Evolutionary conservation across 257 asterid genomes (phyloP), one percentile per base, ranked within the genome.

Genomic region (Przewalskia tangutica): DNA sequence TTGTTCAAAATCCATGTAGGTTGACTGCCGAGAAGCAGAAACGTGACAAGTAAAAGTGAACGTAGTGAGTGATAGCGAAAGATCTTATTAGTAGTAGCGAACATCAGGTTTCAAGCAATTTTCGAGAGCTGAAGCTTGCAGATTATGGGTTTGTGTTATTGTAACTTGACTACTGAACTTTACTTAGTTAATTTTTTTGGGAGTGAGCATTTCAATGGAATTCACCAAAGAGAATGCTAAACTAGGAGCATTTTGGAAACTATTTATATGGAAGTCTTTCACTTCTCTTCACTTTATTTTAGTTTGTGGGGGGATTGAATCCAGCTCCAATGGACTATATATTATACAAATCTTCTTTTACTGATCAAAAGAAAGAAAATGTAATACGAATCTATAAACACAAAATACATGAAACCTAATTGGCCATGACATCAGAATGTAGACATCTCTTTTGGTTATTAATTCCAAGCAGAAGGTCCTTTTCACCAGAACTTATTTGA

Each of bases 391-490:
- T 12, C n/a, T 71, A 13, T 46, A 46, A 44, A 10, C 40, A 11
- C 59, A 20, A 46, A 71, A 48, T 46, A 71, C 20, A 18, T 71
- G 40, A 46, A 71, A 44, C 78, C 78, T 18, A 71, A 71, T 10
- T 71, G 59, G 40, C 32, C 18, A 46, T 20, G 40, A 48, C 58
- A 18, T 46, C 56, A 20, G 40, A 5, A 18, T 18, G 78, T 46
- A 20, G 18, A 71, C 14, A 71, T 46, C 12, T 71, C 11, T 44
- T 46, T 71, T 46, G 58, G 36, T 42, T 68, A 51, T 68, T 42
- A 68, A 68, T 40, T 68, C 77, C 55, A 42, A n/a, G 77, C 77
- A n/a, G 54, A 68, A 68, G 55, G 77, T 70, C 77, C 38, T 44
- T 70, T 70, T 70, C 38, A 70, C 56, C 18, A 70, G 44, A n/a